Conservation (phyloP, 2,329 filamentous ascomycete species). For the Parastagonospora nodorum region DNA sequence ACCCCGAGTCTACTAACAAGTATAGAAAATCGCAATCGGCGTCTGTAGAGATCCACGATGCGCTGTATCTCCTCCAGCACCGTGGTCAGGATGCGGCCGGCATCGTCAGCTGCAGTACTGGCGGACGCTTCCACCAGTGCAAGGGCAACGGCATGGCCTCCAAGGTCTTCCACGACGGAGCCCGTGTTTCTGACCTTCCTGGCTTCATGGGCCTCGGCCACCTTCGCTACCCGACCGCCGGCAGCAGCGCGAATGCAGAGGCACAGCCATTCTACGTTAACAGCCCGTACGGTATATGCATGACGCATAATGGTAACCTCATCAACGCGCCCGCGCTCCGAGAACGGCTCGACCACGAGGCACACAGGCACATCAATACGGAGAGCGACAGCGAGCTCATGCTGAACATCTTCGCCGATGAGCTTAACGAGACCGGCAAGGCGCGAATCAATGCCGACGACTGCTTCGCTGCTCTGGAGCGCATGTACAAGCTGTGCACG, state of each 20-base stretch:
- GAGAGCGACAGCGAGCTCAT: conserved; percentile 87
- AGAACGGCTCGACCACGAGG: conserved; percentile 74
- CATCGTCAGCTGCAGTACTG: conserved; percentile 74
- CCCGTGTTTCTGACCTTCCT: conserved; percentile 72
- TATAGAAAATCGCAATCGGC: conserved; percentile 40
- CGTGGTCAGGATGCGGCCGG: conserved; percentile 88
- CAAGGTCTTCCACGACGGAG: conserved; percentile 82
- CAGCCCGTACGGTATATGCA: conserved; percentile 77
- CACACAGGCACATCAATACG: conserved; percentile 86
- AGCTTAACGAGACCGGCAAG: conserved; percentile 80
- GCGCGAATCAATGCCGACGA: conserved; percentile 78
- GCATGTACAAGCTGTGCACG: conserved; percentile 74
- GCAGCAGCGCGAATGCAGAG: conserved; percentile 81
- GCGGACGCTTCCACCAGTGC: conserved; percentile 83
- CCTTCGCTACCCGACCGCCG: conserved; percentile 86
- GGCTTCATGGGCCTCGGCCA: conserved; percentile 88
- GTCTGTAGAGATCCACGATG: conserved; percentile 53
- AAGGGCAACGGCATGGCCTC: conserved; percentile 90
- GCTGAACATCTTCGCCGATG: conserved; percentile 86
- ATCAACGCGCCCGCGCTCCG: conserved; percentile 77
- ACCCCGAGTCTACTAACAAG: conserved; percentile 6
- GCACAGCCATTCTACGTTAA: conserved; percentile 95
- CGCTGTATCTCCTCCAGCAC: conserved; percentile 52
- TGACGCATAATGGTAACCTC: conserved; percentile 87
- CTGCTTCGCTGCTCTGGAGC: conserved; percentile 71